These are phyloP conservation scores for Ettlia oleoabundans DNA, from an alignment of 139 green algal genomes.

Conservation along the genomic window DNA sequence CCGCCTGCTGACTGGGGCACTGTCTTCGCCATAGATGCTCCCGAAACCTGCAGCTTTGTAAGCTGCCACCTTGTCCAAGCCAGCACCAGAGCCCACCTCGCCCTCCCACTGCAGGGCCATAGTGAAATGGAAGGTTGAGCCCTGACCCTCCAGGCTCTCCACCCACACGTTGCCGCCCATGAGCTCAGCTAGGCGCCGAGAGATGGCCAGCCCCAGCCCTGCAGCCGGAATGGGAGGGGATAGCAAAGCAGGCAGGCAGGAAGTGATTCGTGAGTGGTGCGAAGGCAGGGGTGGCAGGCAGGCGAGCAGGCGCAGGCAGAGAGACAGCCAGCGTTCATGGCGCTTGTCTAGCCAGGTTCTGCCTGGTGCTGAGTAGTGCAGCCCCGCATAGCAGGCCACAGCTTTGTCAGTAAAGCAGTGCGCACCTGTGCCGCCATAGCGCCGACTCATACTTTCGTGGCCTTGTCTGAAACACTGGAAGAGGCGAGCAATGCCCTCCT, in stretches of 20 bases:
- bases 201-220: conserved; percentile 75
- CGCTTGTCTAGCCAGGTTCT: no score
- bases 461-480: conserved; percentile 54
- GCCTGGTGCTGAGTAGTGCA: no score
- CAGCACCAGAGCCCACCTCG: not conserved
- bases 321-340: no score
- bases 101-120: conserved; percentile 48
- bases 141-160: conserved; percentile 55
- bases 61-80: not conserved
- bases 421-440: conserved; percentile 66
- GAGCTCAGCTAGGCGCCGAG: conserved; percentile 54
- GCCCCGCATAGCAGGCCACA: not conserved
- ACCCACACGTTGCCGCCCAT: conserved; percentile 71
- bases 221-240: not conserved
- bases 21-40: not conserved
- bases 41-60: no score
- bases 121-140: conserved; percentile 70
- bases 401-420: not conserved
- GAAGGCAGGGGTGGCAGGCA: no score
- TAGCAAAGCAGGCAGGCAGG: no score
- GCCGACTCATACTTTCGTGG: conserved; percentile 49
- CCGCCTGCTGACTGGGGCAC: not conserved
- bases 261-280: no score
- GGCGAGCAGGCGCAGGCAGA: conserved; percentile 21
- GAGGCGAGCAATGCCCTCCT: conserved; percentile 35